These are phyloP conservation scores for Silene vulgaris DNA, from an alignment of 179 eudicot species.

Conservation along the genomic window DNA sequence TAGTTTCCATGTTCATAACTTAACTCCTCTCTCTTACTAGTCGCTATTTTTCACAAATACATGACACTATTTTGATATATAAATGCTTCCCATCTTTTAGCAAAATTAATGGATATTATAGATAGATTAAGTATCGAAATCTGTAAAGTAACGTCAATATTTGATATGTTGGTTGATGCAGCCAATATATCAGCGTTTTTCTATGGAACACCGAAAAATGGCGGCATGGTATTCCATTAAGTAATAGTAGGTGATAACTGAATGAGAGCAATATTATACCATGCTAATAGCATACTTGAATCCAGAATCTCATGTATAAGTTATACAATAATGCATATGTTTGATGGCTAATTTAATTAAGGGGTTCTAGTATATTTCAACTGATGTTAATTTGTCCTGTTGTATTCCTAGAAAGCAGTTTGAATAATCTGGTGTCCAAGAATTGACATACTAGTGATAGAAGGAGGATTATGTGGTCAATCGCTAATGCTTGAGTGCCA, in stretches of 20 bases:
- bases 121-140: neutral
- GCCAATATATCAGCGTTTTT: neutral
- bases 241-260: too few relatives aligned
- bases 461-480: constrained; percentile 21
- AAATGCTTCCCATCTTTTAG: too few relatives aligned
- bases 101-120: too few relatives aligned
- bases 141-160: neutral
- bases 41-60: too few relatives aligned
- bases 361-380: neutral
- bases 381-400: neutral
- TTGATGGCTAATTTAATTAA: neutral
- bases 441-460: neutral
- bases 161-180: neutral
- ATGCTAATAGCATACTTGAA: neutral
- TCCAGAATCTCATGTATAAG: neutral
- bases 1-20: neutral
- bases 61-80: too few relatives aligned
- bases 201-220: neutral
- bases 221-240: neutral
- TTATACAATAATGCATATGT: neutral
- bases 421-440: neutral
- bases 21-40: neutral
- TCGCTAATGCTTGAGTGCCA: constrained; percentile 9
- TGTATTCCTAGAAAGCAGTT: constrained; percentile 9
- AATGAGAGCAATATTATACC: neutral